Evolutionary conservation across 352 stramenopile genomes (phyloP).

Genomic region (Phytophthora palmivora): DNA sequence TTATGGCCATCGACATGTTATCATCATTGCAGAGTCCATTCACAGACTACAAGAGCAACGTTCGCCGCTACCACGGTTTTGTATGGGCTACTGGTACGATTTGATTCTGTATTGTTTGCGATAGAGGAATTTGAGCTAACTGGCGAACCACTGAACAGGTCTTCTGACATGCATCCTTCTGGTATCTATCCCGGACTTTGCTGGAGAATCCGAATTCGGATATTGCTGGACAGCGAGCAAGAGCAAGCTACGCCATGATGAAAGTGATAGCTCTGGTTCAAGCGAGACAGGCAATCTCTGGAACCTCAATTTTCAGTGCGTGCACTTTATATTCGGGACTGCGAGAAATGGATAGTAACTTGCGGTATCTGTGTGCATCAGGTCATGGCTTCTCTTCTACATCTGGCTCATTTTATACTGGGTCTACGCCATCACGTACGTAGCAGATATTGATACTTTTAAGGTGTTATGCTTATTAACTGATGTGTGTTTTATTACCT

Average conservation of each 20-base stretch:
- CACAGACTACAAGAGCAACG: constrained; percentile 89
- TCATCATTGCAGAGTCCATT: constrained; percentile 88
- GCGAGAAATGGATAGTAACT: neutral
- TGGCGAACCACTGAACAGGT: constrained; percentile 31
- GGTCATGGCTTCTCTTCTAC: constrained; percentile 88
- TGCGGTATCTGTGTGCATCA: constrained; percentile 19
- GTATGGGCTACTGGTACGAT: constrained; percentile 76
- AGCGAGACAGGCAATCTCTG: constrained; percentile 67
- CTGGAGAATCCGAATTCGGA: constrained; percentile 80
- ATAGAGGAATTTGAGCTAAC: constrained; percentile 5
- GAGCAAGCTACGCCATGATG: constrained; percentile 50
- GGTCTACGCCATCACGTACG: constrained; percentile 83
- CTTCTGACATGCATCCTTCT: constrained; percentile 74
- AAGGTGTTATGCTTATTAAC: constrained; percentile 4
- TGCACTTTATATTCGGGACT: neutral
- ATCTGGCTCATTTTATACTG: constrained; percentile 89
- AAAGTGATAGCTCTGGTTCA: constrained; percentile 20
- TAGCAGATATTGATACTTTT: constrained; percentile 1
- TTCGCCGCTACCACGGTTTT: constrained; percentile 85
- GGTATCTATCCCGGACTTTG: constrained; percentile 74
- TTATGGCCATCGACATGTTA: constrained; percentile 91
- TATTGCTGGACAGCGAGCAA: constrained; percentile 87
- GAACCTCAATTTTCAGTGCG: constrained; percentile 87
- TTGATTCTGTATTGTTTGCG: neutral
- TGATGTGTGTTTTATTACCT: neutral